phyloP scores from a whole-genome alignment of 2,329 filamentous ascomycete genomes.

The Spiromastix sp. region DNA sequence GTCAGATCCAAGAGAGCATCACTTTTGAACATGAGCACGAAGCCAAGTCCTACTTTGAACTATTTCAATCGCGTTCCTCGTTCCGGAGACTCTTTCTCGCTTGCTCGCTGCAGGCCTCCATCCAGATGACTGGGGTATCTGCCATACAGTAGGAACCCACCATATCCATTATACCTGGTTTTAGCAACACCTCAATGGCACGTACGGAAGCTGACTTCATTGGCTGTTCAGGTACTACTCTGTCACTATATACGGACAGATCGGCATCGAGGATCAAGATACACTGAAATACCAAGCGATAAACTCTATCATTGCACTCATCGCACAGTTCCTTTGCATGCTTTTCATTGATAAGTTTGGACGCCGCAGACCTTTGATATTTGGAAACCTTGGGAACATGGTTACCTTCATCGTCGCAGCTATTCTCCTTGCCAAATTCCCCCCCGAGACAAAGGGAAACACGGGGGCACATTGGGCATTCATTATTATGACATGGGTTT shows the following conservation, averaged over 20 bases:
- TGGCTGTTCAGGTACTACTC: constrained; percentile 48
- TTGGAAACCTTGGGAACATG: constrained; percentile 61
- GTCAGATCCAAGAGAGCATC: constrained; percentile 59
- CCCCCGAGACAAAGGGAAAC: constrained; percentile 44
- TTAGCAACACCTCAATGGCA: no score
- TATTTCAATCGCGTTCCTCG: constrained; percentile 55
- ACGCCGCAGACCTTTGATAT: constrained; percentile 61
- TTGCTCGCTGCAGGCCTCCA: constrained; percentile 56
- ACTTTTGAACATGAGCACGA: constrained; percentile 56
- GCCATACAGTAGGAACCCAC: constrained; percentile 49
- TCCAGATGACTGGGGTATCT: constrained; percentile 67
- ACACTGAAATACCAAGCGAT: constrained; percentile 69
- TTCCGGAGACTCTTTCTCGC: constrained; percentile 65
- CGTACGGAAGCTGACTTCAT: background rate
- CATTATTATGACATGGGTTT: constrained; percentile 67
- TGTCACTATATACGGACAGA: constrained; percentile 54
- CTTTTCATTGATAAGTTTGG: constrained; percentile 56
- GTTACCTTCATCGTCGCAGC: constrained; percentile 62
- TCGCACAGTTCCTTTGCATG: constrained; percentile 60
- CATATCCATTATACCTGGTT: constrained; percentile 5
- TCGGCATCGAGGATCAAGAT: constrained; percentile 55
- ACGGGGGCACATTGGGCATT: constrained; percentile 58
- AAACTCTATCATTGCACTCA: constrained; percentile 57
- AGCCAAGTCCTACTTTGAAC: constrained; percentile 59
- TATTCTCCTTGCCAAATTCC: constrained; percentile 48